Percentiles rank a stretch among this genome's conserved stretches.
phyloP scores from a whole-genome alignment of 2,329 filamentous ascomycete species.

The Fusarium zealandicum region DNA sequence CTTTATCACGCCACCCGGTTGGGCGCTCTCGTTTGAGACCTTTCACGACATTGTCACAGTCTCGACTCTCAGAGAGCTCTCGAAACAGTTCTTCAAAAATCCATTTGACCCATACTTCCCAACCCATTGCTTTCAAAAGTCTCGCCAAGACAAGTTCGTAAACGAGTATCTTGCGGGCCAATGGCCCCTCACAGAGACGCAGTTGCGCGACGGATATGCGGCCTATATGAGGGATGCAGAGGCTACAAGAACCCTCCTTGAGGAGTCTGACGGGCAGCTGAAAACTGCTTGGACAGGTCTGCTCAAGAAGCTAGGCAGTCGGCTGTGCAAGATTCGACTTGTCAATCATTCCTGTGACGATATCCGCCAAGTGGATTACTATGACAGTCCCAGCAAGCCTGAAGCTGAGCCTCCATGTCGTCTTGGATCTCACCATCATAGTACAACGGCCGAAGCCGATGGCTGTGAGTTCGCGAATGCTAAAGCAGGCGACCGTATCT shows the following conservation, averaged over 20 bases:
- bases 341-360: too few relatives aligned
- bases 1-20: conserved; percentile 1
- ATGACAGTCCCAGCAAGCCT: too few relatives aligned
- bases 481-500: too few relatives aligned
- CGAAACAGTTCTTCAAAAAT: not conserved
- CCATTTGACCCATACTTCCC: not conserved
- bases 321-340: too few relatives aligned
- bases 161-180: not conserved
- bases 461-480: too few relatives aligned
- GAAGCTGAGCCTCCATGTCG: too few relatives aligned
- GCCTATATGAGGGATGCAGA: conserved; percentile 2
- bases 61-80: not conserved
- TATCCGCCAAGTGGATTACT: too few relatives aligned
- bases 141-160: not conserved
- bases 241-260: not conserved
- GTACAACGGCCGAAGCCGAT: too few relatives aligned
- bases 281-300: not conserved
- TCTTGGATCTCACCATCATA: too few relatives aligned
- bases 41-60: not conserved
- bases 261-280: not conserved
- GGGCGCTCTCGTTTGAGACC: not conserved
- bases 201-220: not conserved
- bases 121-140: not conserved
- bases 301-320: not conserved
- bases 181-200: not conserved